phyloP scores from a whole-genome alignment of 1,139 yeast species.

The Taphrina deformans region DNA sequence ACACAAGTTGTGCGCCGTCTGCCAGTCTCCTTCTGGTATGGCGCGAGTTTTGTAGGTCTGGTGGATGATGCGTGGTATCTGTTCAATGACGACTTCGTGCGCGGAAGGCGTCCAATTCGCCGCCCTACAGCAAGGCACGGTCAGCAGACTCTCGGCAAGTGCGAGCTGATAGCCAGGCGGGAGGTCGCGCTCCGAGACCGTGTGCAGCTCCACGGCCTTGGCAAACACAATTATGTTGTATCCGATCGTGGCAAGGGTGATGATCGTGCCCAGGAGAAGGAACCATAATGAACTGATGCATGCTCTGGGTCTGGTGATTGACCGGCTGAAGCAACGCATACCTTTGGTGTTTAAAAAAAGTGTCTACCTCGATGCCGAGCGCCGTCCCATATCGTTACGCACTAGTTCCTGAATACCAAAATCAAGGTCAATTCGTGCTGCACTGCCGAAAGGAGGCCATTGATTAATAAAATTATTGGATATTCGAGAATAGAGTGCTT shows the following conservation, averaged over 20 bases:
- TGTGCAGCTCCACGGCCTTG: not conserved
- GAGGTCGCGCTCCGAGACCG: conserved; percentile 4
- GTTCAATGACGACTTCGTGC: not conserved
- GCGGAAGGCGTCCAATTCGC: conserved; percentile 15
- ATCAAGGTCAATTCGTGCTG: no score
- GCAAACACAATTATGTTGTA: conserved; percentile 4
- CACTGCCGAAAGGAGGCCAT: no score
- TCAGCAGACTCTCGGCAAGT: not conserved
- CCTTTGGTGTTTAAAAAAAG: no score
- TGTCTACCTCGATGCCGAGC: no score
- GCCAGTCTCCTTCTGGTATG: conserved; percentile 27
- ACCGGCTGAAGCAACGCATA: not conserved
- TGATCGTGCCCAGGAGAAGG: not conserved
- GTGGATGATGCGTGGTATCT: conserved; percentile 28
- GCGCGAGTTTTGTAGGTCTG: conserved; percentile 25
- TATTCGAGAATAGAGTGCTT: no score
- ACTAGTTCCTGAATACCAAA: no score
- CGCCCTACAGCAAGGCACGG: conserved; percentile 12
- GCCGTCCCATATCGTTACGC: no score
- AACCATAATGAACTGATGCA: not conserved
- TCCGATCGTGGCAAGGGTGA: not conserved
- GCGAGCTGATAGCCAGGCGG: conserved; percentile 10
- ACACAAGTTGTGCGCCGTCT: conserved; percentile 10
- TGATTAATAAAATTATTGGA: no score
- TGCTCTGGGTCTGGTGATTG: not conserved